Evolutionary conservation across 768 basidiomycete genomes (phyloP).

Genomic region (Galerina sulciceps): DNA sequence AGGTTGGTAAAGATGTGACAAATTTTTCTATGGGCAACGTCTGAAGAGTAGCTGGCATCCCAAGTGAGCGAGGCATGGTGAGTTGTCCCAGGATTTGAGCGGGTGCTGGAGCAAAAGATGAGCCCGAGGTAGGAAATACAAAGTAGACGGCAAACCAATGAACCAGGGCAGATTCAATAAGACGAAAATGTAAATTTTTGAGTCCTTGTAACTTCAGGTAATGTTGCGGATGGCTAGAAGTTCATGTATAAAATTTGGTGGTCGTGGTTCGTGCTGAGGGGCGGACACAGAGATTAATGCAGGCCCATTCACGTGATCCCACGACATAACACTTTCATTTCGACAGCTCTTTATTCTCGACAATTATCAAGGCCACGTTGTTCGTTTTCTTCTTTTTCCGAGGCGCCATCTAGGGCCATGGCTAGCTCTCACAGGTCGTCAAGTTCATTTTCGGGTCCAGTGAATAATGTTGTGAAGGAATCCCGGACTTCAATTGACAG

Average conservation of each 20-base stretch:
- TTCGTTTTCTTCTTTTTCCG: background rate
- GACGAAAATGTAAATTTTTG: background rate
- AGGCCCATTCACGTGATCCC: conserved; percentile 5
- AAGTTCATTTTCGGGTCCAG: conserved; percentile 32
- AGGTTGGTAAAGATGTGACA: conserved; percentile 39
- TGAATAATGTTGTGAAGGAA: conserved; percentile 28
- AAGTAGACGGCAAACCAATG: background rate
- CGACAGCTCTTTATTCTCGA: background rate
- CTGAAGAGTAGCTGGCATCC: conserved; percentile 22
- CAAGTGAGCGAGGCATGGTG: conserved; percentile 22
- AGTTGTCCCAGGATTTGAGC: background rate
- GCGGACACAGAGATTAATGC: conserved; percentile 2
- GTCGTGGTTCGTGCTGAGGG: conserved; percentile 1
- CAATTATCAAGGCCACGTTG: background rate
- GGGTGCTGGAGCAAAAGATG: background rate
- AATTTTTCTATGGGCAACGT: conserved; percentile 41
- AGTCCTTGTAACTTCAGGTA: background rate
- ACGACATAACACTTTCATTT: background rate
- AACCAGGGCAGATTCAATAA: background rate
- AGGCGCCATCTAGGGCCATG: conserved; percentile 10
- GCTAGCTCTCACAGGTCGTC: conserved; percentile 24
- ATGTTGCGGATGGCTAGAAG: background rate
- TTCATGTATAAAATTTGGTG: background rate
- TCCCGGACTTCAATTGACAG: conserved; percentile 51
- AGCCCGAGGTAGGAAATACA: conserved; percentile 2